Evolutionary conservation across 805 yeast species (phyloP).

Genomic region (Kluyveromyces dobzhanskii): DNA sequence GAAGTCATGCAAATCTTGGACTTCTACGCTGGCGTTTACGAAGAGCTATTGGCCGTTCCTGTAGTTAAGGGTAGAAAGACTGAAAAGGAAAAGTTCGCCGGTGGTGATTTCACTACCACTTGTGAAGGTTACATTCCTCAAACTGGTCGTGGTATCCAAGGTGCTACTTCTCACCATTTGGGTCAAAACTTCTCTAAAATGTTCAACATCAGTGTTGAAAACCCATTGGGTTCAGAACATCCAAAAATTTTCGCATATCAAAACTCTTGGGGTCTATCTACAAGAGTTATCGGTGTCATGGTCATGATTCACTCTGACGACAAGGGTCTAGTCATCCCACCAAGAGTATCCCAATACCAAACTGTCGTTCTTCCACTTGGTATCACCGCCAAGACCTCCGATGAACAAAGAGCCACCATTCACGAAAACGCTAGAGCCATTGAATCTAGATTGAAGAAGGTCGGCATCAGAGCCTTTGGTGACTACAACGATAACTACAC

Average conservation of each 20-base stretch:
- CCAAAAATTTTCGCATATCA: slow-evolving; percentile 88
- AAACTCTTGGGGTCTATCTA: slow-evolving; percentile 98
- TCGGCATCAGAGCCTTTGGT: slow-evolving; percentile 67
- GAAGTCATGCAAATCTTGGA: slow-evolving; percentile 86
- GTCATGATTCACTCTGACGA: slow-evolving; percentile 98
- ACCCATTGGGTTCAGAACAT: slow-evolving; percentile 83
- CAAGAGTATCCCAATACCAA: slow-evolving; percentile 90
- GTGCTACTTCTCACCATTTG: slow-evolving; percentile 95
- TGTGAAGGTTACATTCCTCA: slow-evolving; percentile 96
- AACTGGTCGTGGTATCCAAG: slow-evolving; percentile 99
- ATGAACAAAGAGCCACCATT: slow-evolving; percentile 64
- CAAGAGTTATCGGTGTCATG: slow-evolving; percentile 99
- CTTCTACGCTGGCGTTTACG: slow-evolving; percentile 75
- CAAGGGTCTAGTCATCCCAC: slow-evolving; percentile 96
- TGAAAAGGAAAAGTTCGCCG: slow-evolving; percentile 97
- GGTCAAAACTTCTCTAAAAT: slow-evolving; percentile 98
- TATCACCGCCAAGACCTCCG: slow-evolving; percentile 75
- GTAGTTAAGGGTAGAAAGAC: slow-evolving; percentile 93
- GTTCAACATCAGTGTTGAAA: slow-evolving; percentile 93
- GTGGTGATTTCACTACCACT: slow-evolving; percentile 93
- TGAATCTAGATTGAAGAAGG: slow-evolving; percentile 49
- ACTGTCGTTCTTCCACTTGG: slow-evolving; percentile 94
- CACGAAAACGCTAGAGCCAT: slow-evolving; percentile 61
- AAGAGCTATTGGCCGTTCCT: slow-evolving; percentile 93
- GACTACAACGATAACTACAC: slow-evolving; percentile 93